Conservation (phyloP, 768 basidiomycete species). For the Tulasnella sp. region DNA sequence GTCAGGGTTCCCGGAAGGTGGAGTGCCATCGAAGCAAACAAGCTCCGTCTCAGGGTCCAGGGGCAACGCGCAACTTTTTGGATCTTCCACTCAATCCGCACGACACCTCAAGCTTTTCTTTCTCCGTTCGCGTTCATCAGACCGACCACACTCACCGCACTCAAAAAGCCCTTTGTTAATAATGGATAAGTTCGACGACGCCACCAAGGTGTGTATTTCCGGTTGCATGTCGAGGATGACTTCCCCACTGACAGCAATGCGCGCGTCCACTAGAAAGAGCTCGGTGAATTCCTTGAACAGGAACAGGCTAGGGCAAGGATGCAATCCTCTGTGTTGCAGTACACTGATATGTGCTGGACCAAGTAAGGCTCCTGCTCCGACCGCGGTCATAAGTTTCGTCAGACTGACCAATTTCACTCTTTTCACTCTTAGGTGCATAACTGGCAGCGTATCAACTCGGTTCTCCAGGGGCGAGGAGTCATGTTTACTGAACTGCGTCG, state of each 20-base stretch:
- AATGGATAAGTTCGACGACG: slow-evolving; percentile 67
- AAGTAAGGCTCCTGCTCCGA: slow-evolving; percentile 54
- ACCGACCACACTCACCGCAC: background rate
- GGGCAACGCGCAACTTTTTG: background rate
- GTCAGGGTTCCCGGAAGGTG: background rate
- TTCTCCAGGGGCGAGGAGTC: slow-evolving; percentile 76
- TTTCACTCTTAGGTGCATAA: slow-evolving; percentile 60
- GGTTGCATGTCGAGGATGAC: background rate
- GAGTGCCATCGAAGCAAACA: background rate
- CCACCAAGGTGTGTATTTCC: slow-evolving; percentile 56
- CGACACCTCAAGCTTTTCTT: background rate
- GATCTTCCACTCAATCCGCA: background rate
- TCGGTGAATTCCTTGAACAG: slow-evolving; percentile 70
- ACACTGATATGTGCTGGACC: slow-evolving; percentile 88
- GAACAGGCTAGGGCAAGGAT: slow-evolving; percentile 76
- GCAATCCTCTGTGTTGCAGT: slow-evolving; percentile 52
- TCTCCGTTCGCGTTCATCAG: background rate
- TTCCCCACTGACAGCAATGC: background rate
- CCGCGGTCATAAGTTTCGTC: background rate
- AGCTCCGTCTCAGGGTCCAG: background rate
- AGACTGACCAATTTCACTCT: background rate
- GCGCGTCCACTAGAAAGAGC: slow-evolving; percentile 62
- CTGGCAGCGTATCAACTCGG: slow-evolving; percentile 67
- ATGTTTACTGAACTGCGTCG: slow-evolving; percentile 87
- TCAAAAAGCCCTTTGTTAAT: slow-evolving; percentile 30